Evolutionary conservation across 2,329 filamentous ascomycete species (phyloP), one percentile per base, ranked within the genome.

Genomic region (Aspergillus persii): DNA sequence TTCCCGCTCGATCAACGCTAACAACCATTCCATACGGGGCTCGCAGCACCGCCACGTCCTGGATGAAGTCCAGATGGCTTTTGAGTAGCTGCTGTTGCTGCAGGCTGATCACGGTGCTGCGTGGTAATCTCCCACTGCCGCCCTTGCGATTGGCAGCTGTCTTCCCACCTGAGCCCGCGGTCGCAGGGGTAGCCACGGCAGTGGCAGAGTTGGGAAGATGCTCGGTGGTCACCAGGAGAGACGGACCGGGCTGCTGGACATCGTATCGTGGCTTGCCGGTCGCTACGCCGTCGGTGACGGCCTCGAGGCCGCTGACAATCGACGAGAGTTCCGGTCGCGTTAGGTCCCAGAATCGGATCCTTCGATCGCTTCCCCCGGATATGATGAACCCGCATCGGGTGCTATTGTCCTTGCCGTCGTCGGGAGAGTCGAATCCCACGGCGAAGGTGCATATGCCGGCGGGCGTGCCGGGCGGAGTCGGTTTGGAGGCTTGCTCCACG

Each of bases 331-430:
- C 92, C 8, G 91, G 83, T 8, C 88, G 87, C 8, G 86, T 82
- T 12, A 95, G 82, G 71, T 99, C 94, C 95, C 95, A 99, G 77
- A 96, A 98, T 8, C 95, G 87, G 18, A 99, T 84, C 75, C 91
- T 95, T 77, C 90, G 91, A 75, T 98, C 95, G 9, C 90, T 90
- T 0, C 94, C 94, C 18, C 89, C 93, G 0, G 92, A 95, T 41
- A 99, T 79, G 50, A 97, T 85, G 72, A 95, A 97, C 0, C 91
- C 89, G 68, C 92, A 88, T 58, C 89, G 88, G 3, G 89, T 84
- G 50, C 70, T 74, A 50, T 74, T 73, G 50, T 76, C 73, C 56
- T 71, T 70, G 59, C 87, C 86, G 53, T 90, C 87, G 53, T 92
- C 87, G 27, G 86, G 83, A 4, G 84, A 80, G 68, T 92, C 89